phyloP scores from a whole-genome alignment of 2,329 filamentous ascomycete genomes.

The Beauveria rudraprayagi region DNA sequence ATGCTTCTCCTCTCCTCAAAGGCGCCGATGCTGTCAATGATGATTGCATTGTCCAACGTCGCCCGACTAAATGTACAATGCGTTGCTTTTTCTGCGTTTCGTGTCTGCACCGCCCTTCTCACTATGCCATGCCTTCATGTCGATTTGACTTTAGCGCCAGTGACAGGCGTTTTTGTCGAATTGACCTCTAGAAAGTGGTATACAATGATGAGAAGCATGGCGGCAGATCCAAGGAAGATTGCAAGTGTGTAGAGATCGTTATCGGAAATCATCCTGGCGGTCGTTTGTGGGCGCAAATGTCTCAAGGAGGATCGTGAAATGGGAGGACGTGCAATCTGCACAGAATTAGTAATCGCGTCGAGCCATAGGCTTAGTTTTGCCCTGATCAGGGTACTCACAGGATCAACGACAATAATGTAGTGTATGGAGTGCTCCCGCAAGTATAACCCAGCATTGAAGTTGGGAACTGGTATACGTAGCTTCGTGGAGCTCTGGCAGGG shows the following conservation, averaged over 20 bases:
- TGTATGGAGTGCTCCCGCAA: neutral
- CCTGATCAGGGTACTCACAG: neutral
- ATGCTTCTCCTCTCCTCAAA: neutral
- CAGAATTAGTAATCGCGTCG: neutral
- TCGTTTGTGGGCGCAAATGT: slow-evolving; percentile 12
- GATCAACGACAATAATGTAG: neutral
- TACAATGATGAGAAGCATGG: slow-evolving; percentile 87
- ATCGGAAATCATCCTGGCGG: slow-evolving; percentile 83
- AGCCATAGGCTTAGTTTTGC: neutral
- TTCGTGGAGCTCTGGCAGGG: slow-evolving; percentile 3
- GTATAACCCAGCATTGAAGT: neutral
- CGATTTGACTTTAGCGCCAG: slow-evolving; percentile 15
- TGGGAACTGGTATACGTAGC: slow-evolving; percentile 14
- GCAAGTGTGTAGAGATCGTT: slow-evolving; percentile 82
- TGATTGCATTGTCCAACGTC: neutral
- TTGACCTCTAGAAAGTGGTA: slow-evolving; percentile 98
- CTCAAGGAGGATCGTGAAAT: neutral
- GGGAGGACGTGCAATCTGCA: neutral
- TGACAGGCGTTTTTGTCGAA: slow-evolving; percentile 11
- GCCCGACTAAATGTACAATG: slow-evolving; percentile 5
- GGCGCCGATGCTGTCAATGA: neutral
- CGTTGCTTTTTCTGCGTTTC: neutral
- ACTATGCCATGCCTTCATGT: neutral
- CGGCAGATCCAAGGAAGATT: slow-evolving; percentile 80
- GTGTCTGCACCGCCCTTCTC: neutral